phyloP scores from a whole-genome alignment of 1,284 basidiomycete species.

The Apiotrichum akiyoshidainum region DNA sequence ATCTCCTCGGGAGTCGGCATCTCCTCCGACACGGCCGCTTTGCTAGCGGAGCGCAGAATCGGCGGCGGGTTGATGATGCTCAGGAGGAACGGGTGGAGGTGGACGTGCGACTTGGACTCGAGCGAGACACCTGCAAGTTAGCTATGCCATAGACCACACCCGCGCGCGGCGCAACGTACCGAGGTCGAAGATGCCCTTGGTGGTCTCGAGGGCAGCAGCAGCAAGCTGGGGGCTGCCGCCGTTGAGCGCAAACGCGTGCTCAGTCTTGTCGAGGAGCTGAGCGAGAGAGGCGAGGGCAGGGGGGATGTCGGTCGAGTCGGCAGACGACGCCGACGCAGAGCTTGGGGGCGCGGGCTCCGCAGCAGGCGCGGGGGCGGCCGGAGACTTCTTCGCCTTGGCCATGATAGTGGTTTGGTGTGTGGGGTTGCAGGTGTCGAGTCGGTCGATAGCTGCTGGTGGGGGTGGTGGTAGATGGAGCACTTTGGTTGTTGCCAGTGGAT shows the following conservation, averaged over 20 bases:
- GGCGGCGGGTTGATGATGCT: slow-evolving; percentile 62
- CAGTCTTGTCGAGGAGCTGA: slow-evolving; percentile 8
- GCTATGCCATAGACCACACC: background rate
- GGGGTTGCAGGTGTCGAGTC: background rate
- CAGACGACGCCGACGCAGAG: background rate
- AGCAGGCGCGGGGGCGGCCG: background rate
- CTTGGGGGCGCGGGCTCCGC: background rate
- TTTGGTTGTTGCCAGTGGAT: background rate
- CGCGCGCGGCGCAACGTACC: slow-evolving; percentile 56
- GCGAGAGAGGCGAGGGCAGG: slow-evolving; percentile 11
- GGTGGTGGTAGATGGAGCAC: too few species aligned
- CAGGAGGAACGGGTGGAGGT: slow-evolving; percentile 65
- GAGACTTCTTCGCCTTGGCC: background rate
- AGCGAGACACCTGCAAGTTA: slow-evolving; percentile 49
- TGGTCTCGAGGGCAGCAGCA: slow-evolving; percentile 62
- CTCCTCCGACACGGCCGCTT: slow-evolving; percentile 18
- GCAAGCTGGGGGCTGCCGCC: slow-evolving; percentile 60
- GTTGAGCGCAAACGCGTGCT: slow-evolving; percentile 37
- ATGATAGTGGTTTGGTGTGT: background rate
- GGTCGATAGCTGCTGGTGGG: too few species aligned
- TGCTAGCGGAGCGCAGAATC: slow-evolving; percentile 50
- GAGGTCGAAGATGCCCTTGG: slow-evolving; percentile 75
- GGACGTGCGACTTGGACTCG: slow-evolving; percentile 63
- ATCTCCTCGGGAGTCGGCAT: slow-evolving; percentile 44
- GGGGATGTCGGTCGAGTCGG: slow-evolving; percentile 4